phyloP scores from a whole-genome alignment of 2,329 filamentous ascomycete species.

The Venturia aucupariae region DNA sequence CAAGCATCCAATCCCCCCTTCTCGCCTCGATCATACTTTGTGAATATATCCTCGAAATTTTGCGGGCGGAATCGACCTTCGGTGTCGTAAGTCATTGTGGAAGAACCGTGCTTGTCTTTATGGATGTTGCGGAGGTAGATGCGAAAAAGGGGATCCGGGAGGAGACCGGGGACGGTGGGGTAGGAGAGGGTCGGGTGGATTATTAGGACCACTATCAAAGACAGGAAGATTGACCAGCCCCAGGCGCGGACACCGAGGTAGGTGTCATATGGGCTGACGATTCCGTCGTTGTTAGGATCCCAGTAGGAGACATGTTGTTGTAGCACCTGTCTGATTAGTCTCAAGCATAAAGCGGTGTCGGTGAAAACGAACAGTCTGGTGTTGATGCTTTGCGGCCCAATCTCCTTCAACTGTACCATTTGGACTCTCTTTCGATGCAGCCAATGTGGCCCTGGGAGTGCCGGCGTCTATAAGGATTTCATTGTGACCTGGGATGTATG shows the following conservation, averaged over 20 bases:
- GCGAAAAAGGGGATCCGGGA: constrained; percentile 38
- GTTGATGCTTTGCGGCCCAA: constrained; percentile 30
- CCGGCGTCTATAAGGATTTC: constrained; percentile 24
- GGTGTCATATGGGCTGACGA: constrained; percentile 46
- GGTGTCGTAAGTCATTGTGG: constrained; percentile 34
- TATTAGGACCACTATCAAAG: constrained; percentile 35
- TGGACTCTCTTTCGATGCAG: constrained; percentile 31
- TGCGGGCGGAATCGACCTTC: constrained; percentile 39
- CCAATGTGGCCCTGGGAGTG: constrained; percentile 34
- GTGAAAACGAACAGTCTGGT: constrained; percentile 26
- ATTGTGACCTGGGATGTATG: constrained; percentile 20
- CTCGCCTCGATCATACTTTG: constrained; percentile 31
- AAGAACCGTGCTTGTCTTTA: constrained; percentile 36
- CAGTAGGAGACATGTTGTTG: constrained; percentile 47
- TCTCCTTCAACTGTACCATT: constrained; percentile 33
- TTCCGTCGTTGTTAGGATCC: constrained; percentile 41
- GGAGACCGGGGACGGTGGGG: constrained; percentile 32
- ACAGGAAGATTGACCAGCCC: constrained; percentile 38
- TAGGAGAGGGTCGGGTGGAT: constrained; percentile 44
- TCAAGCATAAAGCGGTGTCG: not conserved
- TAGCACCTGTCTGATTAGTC: constrained; percentile 26
- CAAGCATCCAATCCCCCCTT: constrained; percentile 31
- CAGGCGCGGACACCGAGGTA: constrained; percentile 38
- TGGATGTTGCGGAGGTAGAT: constrained; percentile 33
- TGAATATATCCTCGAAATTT: constrained; percentile 40